A percentile compares a stretch with the other conserved stretches of the same genome.
These are phyloP conservation scores for Otatea glauca DNA, from an alignment of 176 grass and related monocot species.

Conservation along the genomic window DNA sequence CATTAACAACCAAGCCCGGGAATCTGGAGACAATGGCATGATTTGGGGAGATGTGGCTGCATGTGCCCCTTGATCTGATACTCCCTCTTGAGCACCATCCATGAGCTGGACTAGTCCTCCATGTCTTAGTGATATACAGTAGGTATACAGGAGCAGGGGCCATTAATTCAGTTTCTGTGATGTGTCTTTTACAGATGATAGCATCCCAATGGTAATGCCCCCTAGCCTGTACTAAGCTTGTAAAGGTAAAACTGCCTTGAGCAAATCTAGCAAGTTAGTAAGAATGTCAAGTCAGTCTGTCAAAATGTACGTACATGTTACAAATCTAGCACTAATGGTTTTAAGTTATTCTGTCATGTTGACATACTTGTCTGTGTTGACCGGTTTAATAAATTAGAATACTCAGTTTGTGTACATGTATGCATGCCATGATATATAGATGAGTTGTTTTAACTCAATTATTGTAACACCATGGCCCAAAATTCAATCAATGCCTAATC, in stretches of 20 bases:
- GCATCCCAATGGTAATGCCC: neutral
- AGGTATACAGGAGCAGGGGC: slow-evolving; percentile 29
- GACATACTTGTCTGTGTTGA: neutral
- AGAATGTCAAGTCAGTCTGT: neutral
- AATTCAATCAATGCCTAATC: too few relatives aligned
- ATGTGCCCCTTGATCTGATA: slow-evolving; percentile 57
- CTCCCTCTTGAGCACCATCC: slow-evolving; percentile 40
- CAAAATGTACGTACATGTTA: neutral
- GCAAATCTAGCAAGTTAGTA: neutral
- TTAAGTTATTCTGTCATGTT: neutral
- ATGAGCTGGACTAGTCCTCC: slow-evolving; percentile 52
- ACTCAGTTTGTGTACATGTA: neutral
- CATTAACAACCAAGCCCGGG: slow-evolving; percentile 56
- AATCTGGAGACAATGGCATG: slow-evolving; percentile 63
- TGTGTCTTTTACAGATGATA: slow-evolving; percentile 12
- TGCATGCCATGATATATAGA: neutral
- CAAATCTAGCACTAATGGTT: neutral
- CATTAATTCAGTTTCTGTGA: slow-evolving; percentile 29
- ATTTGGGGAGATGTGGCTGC: slow-evolving; percentile 44
- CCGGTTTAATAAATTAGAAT: neutral
- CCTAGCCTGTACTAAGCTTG: neutral
- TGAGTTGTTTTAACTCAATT: neutral
- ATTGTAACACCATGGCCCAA: too few relatives aligned
- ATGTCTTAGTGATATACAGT: slow-evolving; percentile 24
- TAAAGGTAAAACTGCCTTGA: neutral